Conservation (phyloP, 176 grass and related monocot species). For the Lolium rigidum region DNA sequence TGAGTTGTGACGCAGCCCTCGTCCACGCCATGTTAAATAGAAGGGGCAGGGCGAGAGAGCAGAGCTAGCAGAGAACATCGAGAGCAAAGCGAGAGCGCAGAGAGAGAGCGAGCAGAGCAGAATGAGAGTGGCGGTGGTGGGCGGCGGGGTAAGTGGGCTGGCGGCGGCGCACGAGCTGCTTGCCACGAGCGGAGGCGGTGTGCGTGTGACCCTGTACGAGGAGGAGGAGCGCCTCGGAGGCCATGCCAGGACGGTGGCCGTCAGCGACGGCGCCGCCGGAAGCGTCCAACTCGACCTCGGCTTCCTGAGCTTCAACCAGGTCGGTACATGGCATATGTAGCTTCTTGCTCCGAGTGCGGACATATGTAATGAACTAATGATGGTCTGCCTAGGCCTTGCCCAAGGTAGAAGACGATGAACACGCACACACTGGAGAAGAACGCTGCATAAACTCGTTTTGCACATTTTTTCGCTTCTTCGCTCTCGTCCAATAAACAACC, state of each 20-base stretch:
- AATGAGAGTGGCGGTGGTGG: background rate
- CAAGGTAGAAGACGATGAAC: too few relatives aligned
- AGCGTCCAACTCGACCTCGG: conserved; percentile 2
- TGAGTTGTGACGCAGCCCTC: background rate
- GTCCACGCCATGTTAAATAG: background rate
- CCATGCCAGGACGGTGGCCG: background rate
- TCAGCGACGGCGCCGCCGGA: background rate
- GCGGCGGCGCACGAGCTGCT: conserved; percentile 16
- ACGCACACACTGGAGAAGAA: too few relatives aligned
- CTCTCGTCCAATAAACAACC: too few relatives aligned
- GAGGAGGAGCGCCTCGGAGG: background rate
- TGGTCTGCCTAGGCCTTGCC: too few relatives aligned
- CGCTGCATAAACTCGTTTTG: too few relatives aligned
- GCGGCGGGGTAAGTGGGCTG: conserved; percentile 4
- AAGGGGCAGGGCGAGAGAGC: background rate
- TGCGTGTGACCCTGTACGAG: conserved; percentile 8
- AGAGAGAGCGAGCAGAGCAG: background rate
- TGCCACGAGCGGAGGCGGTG: background rate
- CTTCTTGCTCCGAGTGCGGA: too few relatives aligned
- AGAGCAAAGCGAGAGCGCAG: background rate
- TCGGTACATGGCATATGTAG: background rate
- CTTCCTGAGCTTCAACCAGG: conserved; percentile 6
- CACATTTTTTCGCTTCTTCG: too few relatives aligned
- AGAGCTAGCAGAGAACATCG: background rate
- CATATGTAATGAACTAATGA: too few relatives aligned